A percentile compares a stretch with the other conserved stretches of the same genome.
phyloP scores from a whole-genome alignment of 805 yeast genomes.

The Ogataea sp. region DNA sequence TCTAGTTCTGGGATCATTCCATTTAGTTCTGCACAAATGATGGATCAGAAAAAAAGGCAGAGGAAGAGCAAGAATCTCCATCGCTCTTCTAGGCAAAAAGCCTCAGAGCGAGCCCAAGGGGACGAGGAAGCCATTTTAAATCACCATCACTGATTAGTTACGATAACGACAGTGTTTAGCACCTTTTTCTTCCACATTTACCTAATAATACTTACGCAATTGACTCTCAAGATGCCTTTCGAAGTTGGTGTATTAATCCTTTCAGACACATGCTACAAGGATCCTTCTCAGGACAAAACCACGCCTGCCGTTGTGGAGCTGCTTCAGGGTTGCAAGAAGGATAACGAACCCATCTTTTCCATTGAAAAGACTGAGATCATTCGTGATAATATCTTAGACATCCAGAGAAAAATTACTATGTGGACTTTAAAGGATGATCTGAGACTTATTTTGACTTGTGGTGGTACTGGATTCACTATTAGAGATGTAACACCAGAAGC shows the following conservation, averaged over 20 bases:
- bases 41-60: neutral
- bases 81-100: too few relatives aligned
- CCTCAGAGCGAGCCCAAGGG: too few relatives aligned
- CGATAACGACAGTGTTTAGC: too few relatives aligned
- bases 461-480: constrained; percentile 45
- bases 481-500: constrained; percentile 47
- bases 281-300: constrained; percentile 25
- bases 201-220: too few relatives aligned
- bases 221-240: too few relatives aligned
- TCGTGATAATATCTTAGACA: constrained; percentile 27
- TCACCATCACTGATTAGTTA: too few relatives aligned
- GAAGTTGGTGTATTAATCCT: constrained; percentile 28
- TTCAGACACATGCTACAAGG: constrained; percentile 32
- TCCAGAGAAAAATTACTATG: constrained; percentile 20
- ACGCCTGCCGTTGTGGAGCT: constrained; percentile 17
- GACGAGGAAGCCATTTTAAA: too few relatives aligned
- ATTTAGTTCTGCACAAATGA: neutral
- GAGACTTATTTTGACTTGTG: constrained; percentile 35
- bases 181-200: too few relatives aligned
- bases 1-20: neutral
- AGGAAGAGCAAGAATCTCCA: too few relatives aligned
- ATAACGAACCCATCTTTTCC: constrained; percentile 2
- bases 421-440: constrained; percentile 17
- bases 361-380: constrained; percentile 18
- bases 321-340: neutral